Evolutionary conservation across 2,329 filamentous ascomycete species (phyloP).

Genomic region (Teratosphaeriaceae sp.): DNA sequence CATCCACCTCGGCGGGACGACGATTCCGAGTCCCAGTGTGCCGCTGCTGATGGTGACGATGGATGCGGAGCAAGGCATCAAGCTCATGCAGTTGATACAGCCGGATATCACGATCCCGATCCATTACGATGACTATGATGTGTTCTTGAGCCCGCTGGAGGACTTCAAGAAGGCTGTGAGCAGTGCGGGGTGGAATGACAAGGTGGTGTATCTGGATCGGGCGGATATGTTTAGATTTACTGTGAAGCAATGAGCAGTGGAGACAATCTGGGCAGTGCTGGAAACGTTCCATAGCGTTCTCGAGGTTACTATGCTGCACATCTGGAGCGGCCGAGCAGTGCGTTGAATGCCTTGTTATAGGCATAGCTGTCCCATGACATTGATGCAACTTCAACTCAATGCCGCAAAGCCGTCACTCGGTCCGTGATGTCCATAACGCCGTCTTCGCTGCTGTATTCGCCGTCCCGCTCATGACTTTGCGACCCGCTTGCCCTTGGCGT

Average conservation of each 20-base stretch:
- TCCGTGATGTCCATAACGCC: slow-evolving; percentile 8
- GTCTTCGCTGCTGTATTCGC: background rate
- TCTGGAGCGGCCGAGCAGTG: background rate
- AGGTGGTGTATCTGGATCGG: slow-evolving; percentile 56
- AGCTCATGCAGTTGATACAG: slow-evolving; percentile 53
- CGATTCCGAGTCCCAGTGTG: slow-evolving; percentile 52
- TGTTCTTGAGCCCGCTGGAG: slow-evolving; percentile 52
- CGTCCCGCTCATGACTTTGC: slow-evolving; percentile 24
- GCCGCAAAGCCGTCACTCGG: slow-evolving; percentile 1
- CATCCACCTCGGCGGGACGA: slow-evolving; percentile 59
- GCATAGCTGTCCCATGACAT: no score
- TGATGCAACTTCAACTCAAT: no score
- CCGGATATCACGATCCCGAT: slow-evolving; percentile 58
- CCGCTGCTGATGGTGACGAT: slow-evolving; percentile 63
- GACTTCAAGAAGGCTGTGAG: slow-evolving; percentile 55
- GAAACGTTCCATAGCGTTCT: no score
- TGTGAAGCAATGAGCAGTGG: slow-evolving; percentile 26
- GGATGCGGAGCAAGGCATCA: slow-evolving; percentile 57
- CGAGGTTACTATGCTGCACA: no score
- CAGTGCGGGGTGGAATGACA: slow-evolving; percentile 43
- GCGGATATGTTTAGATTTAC: slow-evolving; percentile 52
- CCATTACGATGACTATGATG: slow-evolving; percentile 59
- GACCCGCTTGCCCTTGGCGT: slow-evolving; percentile 49
- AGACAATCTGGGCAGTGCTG: background rate
- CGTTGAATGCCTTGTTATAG: no score